Base-by-base conservation (phyloP, 2,329 filamentous ascomycete species). In the Sclerotinia borealis region DNA sequence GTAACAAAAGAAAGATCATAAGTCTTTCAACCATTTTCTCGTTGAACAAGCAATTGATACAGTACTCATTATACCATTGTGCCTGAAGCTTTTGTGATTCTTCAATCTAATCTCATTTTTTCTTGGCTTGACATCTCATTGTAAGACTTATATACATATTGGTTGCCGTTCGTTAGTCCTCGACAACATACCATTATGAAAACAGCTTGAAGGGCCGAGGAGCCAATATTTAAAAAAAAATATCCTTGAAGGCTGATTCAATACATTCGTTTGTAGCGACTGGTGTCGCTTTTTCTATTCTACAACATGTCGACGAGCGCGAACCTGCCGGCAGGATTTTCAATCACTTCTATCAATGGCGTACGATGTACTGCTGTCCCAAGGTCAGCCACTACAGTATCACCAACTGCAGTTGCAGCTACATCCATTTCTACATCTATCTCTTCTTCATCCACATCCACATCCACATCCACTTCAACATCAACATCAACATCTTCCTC, bases 321-420 rank as follows among this genome's bases (percentile, higher is more conserved):
- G 55, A 71, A 68, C 71, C 77, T 81, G 72, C 77, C 76, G 67
- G 72, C 74, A 70, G 79, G 80, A 71, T 78, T 79, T 65, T 79
- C 80, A 65, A 77, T 81, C 64, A 84, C 81, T 61, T 79, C 74
- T 55, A 76, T 83, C 61, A 73, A 78, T 63, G 81, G 80, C 59
- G 80, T 77, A 72, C 78, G 78, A 73, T 84, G 83, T 76, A 85
- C 83, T 69, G 81, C 79, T 65, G 76, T 84, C 67, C 81, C 81
- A 54, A 80, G 72, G 69, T 61, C 69, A 63, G 63, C 67, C 63
- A 68, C 49, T 64, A 64, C 66, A 64, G 29, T n/a, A 54, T 13
- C 47, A 49, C 36, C 41, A 39, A 49, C 63, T 37, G 55, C 68
- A 39, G 31, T 48, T 37, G 19, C 64, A 37, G 15, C 48, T 63